Evolutionary conservation across 1,284 basidiomycete genomes (phyloP), one percentile per base, ranked within the genome.

Genomic region (Microbotryomycetes sp.): DNA sequence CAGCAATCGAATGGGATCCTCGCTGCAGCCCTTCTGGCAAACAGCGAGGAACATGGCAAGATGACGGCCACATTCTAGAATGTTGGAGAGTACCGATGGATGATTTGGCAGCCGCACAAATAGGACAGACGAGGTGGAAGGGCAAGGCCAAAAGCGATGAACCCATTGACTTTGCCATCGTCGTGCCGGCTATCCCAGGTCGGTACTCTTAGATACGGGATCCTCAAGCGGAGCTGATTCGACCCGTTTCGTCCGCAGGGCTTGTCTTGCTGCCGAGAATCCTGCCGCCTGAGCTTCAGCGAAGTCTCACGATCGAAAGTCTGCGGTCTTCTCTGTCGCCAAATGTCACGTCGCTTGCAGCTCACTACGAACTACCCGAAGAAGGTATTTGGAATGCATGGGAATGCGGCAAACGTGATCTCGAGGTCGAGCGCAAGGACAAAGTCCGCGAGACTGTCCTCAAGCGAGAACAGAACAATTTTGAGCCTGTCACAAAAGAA

Each of bases 321-420:
- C 81, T 96, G 6, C 74, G 79, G 25, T 81, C 86, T 69, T 87
- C 90, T 0, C 79, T 80, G 4, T 75, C 80, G 26, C 89, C 90
- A 0, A 94, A 93, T 73, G 85, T 88, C 56, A 90, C 89, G 1
- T 92, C 90, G 67, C 83, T 94, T 26, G 87, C 91, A 60, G 82
- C 84, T 0, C 92, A 94, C 75, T 93, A 92, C 71, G 58, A 79
- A 49, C 78, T 92, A 4, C 92, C 92, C 0, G 57, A 74, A 28
- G 77, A 82, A 26, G 88, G 88, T 2, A 70, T 90, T 26, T 92
- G 89, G 88, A 83, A 85, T 55, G 79, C 82, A 25, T 81, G 80
- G 71, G 66, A 83, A 1, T 73, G 29, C 68, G 68, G 60, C 9
- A 19, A 48, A 16, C 50, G 59, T 5, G 47, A 58, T 19, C 57